Base-by-base conservation (phyloP, 768 basidiomycete genomes). In the Rhizopogon vesiculosus region DNA sequence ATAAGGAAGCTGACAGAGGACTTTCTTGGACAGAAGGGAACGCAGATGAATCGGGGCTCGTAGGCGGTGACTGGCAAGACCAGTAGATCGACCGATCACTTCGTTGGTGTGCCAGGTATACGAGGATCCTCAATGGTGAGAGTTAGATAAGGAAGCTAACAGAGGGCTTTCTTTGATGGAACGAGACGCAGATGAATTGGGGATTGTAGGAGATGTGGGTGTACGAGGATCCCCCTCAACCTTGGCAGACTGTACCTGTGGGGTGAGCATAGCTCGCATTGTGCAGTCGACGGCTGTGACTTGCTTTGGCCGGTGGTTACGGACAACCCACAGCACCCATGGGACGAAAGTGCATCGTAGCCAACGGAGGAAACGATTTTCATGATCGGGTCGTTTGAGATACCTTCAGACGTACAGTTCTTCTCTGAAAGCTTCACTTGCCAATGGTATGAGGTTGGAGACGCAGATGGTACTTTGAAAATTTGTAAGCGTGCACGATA, bases 401-500 rank as follows among this genome's bases (percentile, higher is more conserved):
- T 68, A 70, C 16, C 69, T 67, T 51, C 59, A 58, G 51, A 44
- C 38, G 45, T 64, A 70, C 3, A 70, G 56, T 45, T 70, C 68
- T 49, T 70, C 59, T 51, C 55, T 68, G 51, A 70, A 51, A 9
- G n/a, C 35, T 49, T 70, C 57, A 18, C 69, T 68, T 1, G 69
- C 69, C 33, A 70, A 49, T 9, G 66, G 67, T 0, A 59, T 58
- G 28, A 68, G 59, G 58, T 52, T 45, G 33, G 35, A 44, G 19
- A 29, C 18, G 18, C 13, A 38, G 28, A 25, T 52, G 28, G 63
- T 67, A 53, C 7, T 29, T 22, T 46, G 45, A 12, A 48, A n/a
- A 33, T 40, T 59, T 28, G 58, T 57, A 10, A 41, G 3, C 29
- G 33, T 18, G 33, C 13, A 5, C 3, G 19, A 49, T 5, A 22